These are phyloP conservation scores for Periconia digitata DNA, from an alignment of 2,329 filamentous ascomycete species.

Conservation along the genomic window DNA sequence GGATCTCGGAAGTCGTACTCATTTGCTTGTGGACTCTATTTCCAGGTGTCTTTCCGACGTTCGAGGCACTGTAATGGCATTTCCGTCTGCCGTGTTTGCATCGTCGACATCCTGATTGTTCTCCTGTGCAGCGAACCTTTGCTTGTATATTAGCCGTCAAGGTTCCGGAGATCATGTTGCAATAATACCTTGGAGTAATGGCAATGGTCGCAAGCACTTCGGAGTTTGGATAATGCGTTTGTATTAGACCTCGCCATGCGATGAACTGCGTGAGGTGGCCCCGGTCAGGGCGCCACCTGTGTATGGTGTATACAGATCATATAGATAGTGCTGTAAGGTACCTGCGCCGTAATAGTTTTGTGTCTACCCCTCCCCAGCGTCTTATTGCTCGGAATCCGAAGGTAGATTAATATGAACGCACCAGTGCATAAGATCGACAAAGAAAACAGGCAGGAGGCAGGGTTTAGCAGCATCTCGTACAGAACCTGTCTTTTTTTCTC, in stretches of 20 bases:
- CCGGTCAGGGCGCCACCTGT: neutral
- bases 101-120: neutral
- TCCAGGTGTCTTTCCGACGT: neutral
- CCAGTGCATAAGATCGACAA: too few species aligned
- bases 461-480: too few species aligned
- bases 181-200: neutral
- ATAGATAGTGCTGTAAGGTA: too few species aligned
- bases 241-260: neutral
- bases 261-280: neutral
- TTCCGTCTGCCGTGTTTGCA: neutral
- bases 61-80: neutral
- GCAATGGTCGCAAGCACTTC: neutral
- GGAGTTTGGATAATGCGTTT: neutral
- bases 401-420: too few species aligned
- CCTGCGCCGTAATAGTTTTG: too few species aligned
- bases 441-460: too few species aligned
- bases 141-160: neutral
- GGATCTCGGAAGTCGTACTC: neutral
- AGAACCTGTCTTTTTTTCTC: too few species aligned
- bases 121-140: neutral
- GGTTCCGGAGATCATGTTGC: too few species aligned
- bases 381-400: too few species aligned
- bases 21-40: neutral
- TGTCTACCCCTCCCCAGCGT: too few species aligned
- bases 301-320: too few species aligned